Percentiles rank a stretch among this genome's conserved stretches.
Conservation (phyloP, 176 grass and related monocot species). For the Juncus inflexus region DNA sequence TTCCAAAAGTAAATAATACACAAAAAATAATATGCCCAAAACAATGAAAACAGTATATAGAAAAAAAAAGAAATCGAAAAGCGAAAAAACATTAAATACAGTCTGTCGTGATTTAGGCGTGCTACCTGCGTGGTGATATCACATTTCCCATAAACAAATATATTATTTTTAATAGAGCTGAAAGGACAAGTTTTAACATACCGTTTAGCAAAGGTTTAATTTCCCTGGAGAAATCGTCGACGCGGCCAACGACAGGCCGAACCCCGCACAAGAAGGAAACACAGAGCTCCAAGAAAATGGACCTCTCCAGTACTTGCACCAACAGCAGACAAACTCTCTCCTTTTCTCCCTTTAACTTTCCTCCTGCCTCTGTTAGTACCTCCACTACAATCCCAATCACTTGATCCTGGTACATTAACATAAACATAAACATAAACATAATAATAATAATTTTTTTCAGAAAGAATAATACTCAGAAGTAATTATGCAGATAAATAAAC, state of each 20-base stretch:
- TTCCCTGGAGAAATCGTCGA: conserved; percentile 82
- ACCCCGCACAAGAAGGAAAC: conserved; percentile 81
- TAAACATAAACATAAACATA: no score
- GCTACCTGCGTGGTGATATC: background rate
- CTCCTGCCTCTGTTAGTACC: conserved; percentile 44
- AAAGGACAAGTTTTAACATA: conserved; percentile 19
- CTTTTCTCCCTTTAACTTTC: conserved; percentile 30
- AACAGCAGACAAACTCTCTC: conserved; percentile 48
- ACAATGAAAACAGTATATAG: no score
- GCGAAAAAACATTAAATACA: background rate
- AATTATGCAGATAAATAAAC: no score
- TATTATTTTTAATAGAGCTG: background rate
- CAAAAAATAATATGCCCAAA: no score
- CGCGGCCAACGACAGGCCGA: conserved; percentile 67
- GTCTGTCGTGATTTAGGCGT: background rate
- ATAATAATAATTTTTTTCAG: no score
- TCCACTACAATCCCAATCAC: conserved; percentile 73
- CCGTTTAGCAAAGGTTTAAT: conserved; percentile 67
- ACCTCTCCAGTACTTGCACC: conserved; percentile 65
- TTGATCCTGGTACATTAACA: no score
- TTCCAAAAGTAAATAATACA: no score
- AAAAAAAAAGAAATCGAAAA: background rate
- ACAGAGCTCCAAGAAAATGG: conserved; percentile 76
- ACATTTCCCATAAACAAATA: background rate
- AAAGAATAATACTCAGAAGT: no score